Percentiles rank a stretch among this genome's conserved stretches.
Evolutionary conservation across 108 stramenopile species (phyloP).

Genomic region (Skeletonema menzelii): DNA sequence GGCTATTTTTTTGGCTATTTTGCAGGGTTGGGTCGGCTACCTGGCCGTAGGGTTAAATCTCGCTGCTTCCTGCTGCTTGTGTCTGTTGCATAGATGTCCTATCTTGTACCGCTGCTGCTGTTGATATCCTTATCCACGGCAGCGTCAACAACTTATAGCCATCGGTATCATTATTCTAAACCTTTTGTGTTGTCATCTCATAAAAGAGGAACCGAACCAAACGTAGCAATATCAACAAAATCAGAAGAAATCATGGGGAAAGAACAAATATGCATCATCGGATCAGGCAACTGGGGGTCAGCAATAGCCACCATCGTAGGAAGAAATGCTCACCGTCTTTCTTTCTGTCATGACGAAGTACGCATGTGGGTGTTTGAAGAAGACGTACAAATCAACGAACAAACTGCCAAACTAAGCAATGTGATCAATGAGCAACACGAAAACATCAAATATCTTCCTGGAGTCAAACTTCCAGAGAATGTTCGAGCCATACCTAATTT

Average conservation of each 20-base stretch:
- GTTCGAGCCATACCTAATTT: slow-evolving; percentile 86
- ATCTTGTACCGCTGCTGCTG: too few species aligned
- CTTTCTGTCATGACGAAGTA: slow-evolving; percentile 71
- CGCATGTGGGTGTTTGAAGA: slow-evolving; percentile 98
- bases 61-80: too few species aligned
- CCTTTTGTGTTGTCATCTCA: too few species aligned
- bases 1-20: too few species aligned
- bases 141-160: background rate
- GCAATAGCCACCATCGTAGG: slow-evolving; percentile 90
- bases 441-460: slow-evolving; percentile 97
- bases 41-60: too few species aligned
- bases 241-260: background rate
- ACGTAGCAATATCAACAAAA: background rate
- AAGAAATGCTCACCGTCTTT: slow-evolving; percentile 68
- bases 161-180: too few species aligned
- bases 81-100: too few species aligned
- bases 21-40: too few species aligned
- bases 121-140: background rate
- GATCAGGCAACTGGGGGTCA: slow-evolving; percentile 94
- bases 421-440: slow-evolving; percentile 93
- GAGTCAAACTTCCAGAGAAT: slow-evolving; percentile 86
- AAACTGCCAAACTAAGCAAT: slow-evolving; percentile 74
- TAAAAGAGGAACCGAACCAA: background rate
- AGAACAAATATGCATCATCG: slow-evolving; percentile 89
- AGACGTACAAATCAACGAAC: slow-evolving; percentile 19